Evolutionary conservation across 208 protist genomes (phyloP), one percentile per base, ranked within the genome.

Genomic region (Zelonia costaricensis): DNA sequence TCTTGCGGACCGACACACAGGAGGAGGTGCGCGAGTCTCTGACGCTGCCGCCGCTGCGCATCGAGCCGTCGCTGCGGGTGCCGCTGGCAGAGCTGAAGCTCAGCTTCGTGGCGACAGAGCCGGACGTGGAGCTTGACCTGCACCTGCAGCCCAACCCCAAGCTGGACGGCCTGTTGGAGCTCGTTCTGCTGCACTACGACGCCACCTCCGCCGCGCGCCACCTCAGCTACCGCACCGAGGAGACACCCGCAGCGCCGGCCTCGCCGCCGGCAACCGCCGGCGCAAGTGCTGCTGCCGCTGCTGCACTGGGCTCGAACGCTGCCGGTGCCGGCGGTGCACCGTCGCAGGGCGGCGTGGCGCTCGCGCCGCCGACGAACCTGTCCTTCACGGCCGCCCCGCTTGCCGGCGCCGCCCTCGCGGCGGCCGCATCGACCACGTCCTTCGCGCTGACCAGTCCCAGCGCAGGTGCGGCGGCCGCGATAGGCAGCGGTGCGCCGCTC

Each of bases 131-230:
- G 58, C 63, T 91, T 40, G 70, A 69, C 18, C 25, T 90, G 42
- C 52, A 48, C 23, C 58, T 89, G 10, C 69, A 78, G 40, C 62
- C 74, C 31, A 92, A 86, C 51, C 74, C 79, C 16, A 72, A 88
- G 69, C 69, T 92, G 20, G 75, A 86, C 25, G 81, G 83, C 13
- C 39, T 91, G n/a, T 67, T 94, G 43, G 73, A 90, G 60, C 69
- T 94, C 15, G 85, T 87, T 48, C 51, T 86, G 22, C 71, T 92
- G 22, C 78, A 88, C 54, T 91, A 94, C 71, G 88, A 92, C 43
- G 83, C 82, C 16, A 86, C 88, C 13, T 70, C 80, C 8, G 46
- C 64, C 2, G 60, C 79, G 15, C 49, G 73, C 48, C 58, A 62
- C 27, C 62, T 94, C 7, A 74, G 63, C 40, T 94, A 90, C 76